A percentile compares a stretch with the other conserved stretches of the same genome.
These are phyloP conservation scores for Serendipita sp. DNA, from an alignment of 768 basidiomycete species.

Conservation along the genomic window DNA sequence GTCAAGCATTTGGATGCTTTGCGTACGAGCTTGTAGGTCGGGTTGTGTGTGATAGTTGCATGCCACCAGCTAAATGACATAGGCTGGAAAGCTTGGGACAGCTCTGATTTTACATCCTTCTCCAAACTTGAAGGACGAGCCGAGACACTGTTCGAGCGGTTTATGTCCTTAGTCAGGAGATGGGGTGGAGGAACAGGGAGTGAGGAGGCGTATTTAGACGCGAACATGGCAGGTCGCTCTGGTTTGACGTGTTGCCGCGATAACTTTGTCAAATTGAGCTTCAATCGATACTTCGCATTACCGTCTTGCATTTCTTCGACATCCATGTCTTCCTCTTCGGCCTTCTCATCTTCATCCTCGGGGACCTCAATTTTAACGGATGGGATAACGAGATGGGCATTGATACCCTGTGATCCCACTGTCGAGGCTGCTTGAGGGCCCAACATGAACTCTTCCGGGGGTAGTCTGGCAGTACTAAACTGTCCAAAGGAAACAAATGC, in stretches of 20 bases:
- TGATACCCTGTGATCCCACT: neutral
- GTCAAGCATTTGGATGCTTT: slow-evolving; percentile 62
- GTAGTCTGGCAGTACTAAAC: neutral
- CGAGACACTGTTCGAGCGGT: slow-evolving; percentile 8
- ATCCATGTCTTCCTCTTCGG: slow-evolving; percentile 5
- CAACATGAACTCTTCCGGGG: neutral
- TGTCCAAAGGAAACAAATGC: neutral
- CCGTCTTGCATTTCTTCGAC: neutral
- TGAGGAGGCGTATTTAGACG: neutral
- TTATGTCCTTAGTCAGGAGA: neutral
- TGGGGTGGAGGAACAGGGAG: neutral
- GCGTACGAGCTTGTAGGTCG: slow-evolving; percentile 51
- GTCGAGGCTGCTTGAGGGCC: neutral
- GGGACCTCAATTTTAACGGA: neutral
- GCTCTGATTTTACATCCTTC: neutral
- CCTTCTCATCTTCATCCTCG: neutral
- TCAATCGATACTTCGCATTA: neutral
- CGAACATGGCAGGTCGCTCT: neutral
- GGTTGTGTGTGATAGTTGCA: slow-evolving; percentile 59
- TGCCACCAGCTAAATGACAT: slow-evolving; percentile 54
- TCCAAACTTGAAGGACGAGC: neutral
- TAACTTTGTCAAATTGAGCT: neutral
- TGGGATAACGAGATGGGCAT: neutral
- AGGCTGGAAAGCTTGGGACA: slow-evolving; percentile 10
- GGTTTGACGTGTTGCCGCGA: neutral